These are phyloP conservation scores for Sporothrix brunneoviolacea DNA, from an alignment of 2,329 filamentous ascomycete genomes.

Conservation along the genomic window DNA sequence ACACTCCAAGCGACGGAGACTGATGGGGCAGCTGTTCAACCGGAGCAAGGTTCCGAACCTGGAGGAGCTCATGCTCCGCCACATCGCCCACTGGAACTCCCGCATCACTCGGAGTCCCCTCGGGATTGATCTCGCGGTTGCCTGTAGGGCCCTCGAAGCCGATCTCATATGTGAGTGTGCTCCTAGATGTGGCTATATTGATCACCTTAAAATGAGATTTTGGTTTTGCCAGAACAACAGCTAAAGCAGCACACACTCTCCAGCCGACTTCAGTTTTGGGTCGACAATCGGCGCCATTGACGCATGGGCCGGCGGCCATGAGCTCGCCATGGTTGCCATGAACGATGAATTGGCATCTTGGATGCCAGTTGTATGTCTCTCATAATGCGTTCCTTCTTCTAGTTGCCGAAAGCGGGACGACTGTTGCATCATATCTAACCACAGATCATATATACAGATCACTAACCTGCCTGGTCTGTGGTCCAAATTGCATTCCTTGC, in stretches of 20 bases:
- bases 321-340: slow-evolving; percentile 9
- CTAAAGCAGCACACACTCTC: no score
- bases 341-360: slow-evolving; percentile 13
- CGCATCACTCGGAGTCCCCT: not conserved
- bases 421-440: no score
- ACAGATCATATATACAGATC: no score
- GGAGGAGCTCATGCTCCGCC: slow-evolving; percentile 6
- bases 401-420: no score
- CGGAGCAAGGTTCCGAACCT: slow-evolving; percentile 12
- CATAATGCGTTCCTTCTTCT: no score
- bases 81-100: not conserved
- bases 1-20: slow-evolving; percentile 9
- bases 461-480: slow-evolving; percentile 1
- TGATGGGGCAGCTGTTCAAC: slow-evolving; percentile 16
- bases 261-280: slow-evolving; percentile 14
- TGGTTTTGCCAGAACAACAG: not conserved
- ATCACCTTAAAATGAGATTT: no score
- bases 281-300: slow-evolving; percentile 6
- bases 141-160: slow-evolving; percentile 10
- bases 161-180: slow-evolving; percentile 11
- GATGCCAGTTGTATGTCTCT: slow-evolving; percentile 11
- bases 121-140: not conserved
- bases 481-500: not conserved
- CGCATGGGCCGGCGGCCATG: slow-evolving; percentile 1
- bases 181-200: no score